Evolutionary conservation across 129 eudicot species (phyloP).

Genomic region (Escallonia rubra): DNA sequence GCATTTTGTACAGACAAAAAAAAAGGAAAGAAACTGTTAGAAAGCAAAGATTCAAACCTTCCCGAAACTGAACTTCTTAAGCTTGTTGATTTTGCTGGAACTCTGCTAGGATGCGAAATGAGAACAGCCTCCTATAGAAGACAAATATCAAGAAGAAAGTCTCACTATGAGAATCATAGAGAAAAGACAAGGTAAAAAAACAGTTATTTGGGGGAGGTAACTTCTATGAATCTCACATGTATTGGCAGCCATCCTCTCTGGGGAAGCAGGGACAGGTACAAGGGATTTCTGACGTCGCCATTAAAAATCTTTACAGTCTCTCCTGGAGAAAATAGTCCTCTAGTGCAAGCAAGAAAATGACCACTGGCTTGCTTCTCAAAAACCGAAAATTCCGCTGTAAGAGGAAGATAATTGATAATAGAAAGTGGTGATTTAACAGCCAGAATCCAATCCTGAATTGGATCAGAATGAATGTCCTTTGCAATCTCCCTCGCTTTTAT

Average conservation of each 20-base stretch:
- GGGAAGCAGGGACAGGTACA: conserved; percentile 81
- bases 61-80: conserved; percentile 92
- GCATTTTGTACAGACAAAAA: not conserved
- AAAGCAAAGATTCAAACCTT: conserved; percentile 37
- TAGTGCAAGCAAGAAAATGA: conserved; percentile 62
- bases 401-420: conserved; percentile 77
- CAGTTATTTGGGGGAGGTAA: conserved; percentile 3
- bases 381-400: conserved; percentile 73
- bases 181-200: not conserved
- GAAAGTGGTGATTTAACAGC: conserved; percentile 71
- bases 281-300: conserved; percentile 81
- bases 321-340: conserved; percentile 79
- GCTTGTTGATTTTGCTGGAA: conserved; percentile 56
- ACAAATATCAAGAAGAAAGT: conserved; percentile 4
- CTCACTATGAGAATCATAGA: not conserved
- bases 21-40: not conserved
- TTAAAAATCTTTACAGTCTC: conserved; percentile 64
- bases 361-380: conserved; percentile 87
- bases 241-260: conserved; percentile 87
- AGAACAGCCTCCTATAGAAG: conserved; percentile 75
- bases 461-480: conserved; percentile 63
- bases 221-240: conserved; percentile 49
- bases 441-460: conserved; percentile 86
- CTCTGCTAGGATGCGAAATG: conserved; percentile 64
- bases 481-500: conserved; percentile 80